These are phyloP conservation scores for Aspergillus japonicus DNA, from an alignment of 2,329 filamentous ascomycete species.

Conservation along the genomic window DNA sequence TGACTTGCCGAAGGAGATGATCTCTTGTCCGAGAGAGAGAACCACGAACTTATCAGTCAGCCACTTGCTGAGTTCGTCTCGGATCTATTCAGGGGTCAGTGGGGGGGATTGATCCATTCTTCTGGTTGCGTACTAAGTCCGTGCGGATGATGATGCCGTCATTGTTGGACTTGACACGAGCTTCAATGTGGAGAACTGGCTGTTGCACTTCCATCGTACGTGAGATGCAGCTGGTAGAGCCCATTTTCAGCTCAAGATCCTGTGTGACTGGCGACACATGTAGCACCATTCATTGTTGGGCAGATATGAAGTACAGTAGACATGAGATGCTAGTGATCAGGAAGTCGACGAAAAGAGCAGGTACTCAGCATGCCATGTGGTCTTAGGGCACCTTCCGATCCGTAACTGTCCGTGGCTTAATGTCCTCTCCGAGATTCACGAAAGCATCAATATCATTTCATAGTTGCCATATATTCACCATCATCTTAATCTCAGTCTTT, in stretches of 20 bases:
- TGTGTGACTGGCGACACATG: too few relatives aligned
- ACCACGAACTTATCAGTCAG: conserved; percentile 34
- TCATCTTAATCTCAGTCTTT: too few relatives aligned
- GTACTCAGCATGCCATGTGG: too few relatives aligned
- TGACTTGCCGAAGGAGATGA: conserved; percentile 31
- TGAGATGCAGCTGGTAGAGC: neutral
- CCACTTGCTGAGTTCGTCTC: conserved; percentile 39
- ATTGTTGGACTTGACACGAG: conserved; percentile 31
- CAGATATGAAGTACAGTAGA: neutral
- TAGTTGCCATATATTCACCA: too few relatives aligned
- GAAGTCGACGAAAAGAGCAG: too few relatives aligned
- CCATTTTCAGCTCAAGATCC: neutral
- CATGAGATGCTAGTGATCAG: too few relatives aligned
- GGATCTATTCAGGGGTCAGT: conserved; percentile 26
- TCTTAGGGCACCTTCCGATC: too few relatives aligned
- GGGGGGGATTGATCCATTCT: too few relatives aligned
- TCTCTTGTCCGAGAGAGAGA: conserved; percentile 34
- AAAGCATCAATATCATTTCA: too few relatives aligned
- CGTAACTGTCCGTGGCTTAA: too few relatives aligned
- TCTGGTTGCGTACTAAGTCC: conserved; percentile 27
- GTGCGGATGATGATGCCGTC: conserved; percentile 30
- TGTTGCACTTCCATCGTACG: conserved; percentile 16
- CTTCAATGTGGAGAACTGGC: conserved; percentile 42
- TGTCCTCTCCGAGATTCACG: too few relatives aligned
- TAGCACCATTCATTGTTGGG: neutral